A percentile compares a stretch with the other conserved stretches of the same genome.
Conservation (phyloP, 2,329 filamentous ascomycete genomes). For the Venturiaceae sp. region DNA sequence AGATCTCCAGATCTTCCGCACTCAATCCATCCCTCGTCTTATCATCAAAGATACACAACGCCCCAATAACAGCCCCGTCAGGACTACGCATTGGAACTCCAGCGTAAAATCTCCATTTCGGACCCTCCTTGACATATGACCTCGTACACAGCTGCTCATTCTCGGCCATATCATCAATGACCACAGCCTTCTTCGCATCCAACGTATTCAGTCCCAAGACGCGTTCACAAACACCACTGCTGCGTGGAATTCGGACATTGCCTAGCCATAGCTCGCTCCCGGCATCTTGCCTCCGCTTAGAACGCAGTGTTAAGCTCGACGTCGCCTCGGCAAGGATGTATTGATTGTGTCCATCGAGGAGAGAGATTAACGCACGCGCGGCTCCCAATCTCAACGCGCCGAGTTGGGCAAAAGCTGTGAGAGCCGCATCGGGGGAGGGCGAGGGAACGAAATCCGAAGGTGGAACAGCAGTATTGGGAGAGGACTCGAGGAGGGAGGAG, state of each 20-base stretch:
- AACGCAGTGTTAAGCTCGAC: constrained; percentile 6
- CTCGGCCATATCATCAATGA: constrained; percentile 20
- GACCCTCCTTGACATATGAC: constrained; percentile 19
- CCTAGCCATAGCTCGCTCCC: constrained; percentile 7
- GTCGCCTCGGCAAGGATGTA: constrained; percentile 26
- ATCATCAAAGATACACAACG: constrained; percentile 23
- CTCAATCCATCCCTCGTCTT: constrained; percentile 12
- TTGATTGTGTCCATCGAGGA: constrained; percentile 24
- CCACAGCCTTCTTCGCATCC: constrained; percentile 8
- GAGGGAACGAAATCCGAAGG: constrained; percentile 10
- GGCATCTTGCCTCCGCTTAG: constrained; percentile 9
- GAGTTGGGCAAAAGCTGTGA: constrained; percentile 27
- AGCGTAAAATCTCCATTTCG: constrained; percentile 20
- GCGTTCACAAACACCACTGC: constrained; percentile 21
- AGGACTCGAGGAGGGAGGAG: constrained; percentile 8
- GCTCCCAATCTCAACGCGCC: constrained; percentile 26
- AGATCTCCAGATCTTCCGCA: constrained; percentile 10
- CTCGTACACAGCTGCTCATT: constrained; percentile 17
- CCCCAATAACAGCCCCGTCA: constrained; percentile 20
- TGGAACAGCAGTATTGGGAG: constrained; percentile 8
- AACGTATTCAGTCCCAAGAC: constrained; percentile 14
- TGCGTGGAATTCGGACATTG: constrained; percentile 14
- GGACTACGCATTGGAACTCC: constrained; percentile 23
- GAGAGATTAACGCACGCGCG: constrained; percentile 25
- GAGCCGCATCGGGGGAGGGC: constrained; percentile 22